Evolutionary conservation across 345 rosid species (phyloP).

Genomic region (Clarkia xantiana): DNA sequence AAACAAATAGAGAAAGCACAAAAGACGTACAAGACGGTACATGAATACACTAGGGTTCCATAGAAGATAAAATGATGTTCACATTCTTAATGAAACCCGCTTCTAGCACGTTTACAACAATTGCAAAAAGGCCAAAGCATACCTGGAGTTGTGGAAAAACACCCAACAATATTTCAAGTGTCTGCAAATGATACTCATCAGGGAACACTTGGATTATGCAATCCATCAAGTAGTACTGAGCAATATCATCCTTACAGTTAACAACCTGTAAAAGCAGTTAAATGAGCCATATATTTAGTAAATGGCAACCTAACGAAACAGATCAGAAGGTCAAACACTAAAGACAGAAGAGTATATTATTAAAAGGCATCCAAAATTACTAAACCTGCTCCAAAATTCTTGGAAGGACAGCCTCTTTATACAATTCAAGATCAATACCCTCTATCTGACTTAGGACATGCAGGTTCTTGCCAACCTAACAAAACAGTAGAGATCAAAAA

Average conservation of each 20-base stretch:
- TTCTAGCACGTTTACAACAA: not conserved
- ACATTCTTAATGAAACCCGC: not conserved
- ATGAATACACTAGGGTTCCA: too few relatives aligned
- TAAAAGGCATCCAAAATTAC: conserved; percentile 5
- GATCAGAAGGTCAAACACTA: not conserved
- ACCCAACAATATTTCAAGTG: conserved; percentile 81
- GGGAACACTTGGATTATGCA: conserved; percentile 99
- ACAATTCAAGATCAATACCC: conserved; percentile 91
- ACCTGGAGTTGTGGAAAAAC: conserved; percentile 99
- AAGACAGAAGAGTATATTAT: conserved; percentile 2
- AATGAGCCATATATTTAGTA: conserved; percentile 1
- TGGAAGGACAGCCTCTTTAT: conserved; percentile 90
- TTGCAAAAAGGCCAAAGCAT: conserved; percentile 2
- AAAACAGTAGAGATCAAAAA: conserved; percentile 14
- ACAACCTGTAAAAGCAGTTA: conserved; percentile 46
- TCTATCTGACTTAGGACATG: conserved; percentile 97
- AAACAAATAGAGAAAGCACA: too few relatives aligned
- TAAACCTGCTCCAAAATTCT: conserved; percentile 91
- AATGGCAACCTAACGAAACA: not conserved
- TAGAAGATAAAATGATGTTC: too few relatives aligned
- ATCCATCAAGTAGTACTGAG: conserved; percentile 91
- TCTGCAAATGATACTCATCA: conserved; percentile 97
- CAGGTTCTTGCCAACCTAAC: conserved; percentile 97
- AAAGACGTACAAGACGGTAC: too few relatives aligned
- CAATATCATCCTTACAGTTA: conserved; percentile 93